These are phyloP conservation scores for Lonicera japonica DNA, from an alignment of 129 eudicot species.

Conservation along the genomic window DNA sequence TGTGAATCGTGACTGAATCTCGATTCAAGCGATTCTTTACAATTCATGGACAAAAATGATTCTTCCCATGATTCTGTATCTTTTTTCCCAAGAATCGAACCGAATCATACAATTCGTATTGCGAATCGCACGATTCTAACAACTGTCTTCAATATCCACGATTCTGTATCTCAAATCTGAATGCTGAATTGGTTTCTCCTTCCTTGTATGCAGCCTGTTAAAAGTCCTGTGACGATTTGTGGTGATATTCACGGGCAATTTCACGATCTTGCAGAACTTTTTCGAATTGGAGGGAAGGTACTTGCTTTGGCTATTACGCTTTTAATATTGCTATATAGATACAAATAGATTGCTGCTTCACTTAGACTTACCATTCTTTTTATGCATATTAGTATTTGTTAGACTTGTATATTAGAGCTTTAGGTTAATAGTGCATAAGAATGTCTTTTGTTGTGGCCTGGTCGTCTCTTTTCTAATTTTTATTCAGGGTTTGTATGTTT, in stretches of 20 bases:
- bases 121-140: too few species aligned
- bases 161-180: background rate
- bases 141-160: too few species aligned
- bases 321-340: background rate
- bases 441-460: background rate
- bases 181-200: background rate
- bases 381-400: too few species aligned
- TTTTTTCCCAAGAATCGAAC: too few species aligned
- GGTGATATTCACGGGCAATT: slow-evolving; percentile 93
- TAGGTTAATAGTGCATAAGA: background rate
- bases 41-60: too few species aligned
- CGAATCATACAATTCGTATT: too few species aligned
- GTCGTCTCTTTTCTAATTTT: too few species aligned
- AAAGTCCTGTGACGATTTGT: slow-evolving; percentile 81
- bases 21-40: too few species aligned
- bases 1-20: too few species aligned
- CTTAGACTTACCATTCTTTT: background rate
- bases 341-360: background rate
- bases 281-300: slow-evolving; percentile 92
- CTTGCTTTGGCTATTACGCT: background rate
- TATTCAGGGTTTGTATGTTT: too few species aligned
- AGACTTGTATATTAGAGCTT: background rate
- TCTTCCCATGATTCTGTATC: too few species aligned
- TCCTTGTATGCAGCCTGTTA: slow-evolving; percentile 63
- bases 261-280: slow-evolving; percentile 85